Evolutionary conservation across 2,329 filamentous ascomycete species (phyloP).

Genomic region (Chlorencoelia australis): DNA sequence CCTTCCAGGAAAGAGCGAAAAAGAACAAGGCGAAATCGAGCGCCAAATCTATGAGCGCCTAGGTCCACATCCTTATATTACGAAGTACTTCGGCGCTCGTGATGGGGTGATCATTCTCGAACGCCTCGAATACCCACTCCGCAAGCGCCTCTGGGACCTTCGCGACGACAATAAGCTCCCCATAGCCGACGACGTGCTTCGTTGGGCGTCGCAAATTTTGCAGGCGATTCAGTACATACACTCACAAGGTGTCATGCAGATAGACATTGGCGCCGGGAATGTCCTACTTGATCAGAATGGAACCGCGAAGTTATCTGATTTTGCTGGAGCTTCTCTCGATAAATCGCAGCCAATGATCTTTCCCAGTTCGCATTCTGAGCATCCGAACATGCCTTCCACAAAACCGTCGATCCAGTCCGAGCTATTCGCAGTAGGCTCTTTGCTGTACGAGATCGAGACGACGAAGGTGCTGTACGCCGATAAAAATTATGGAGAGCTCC

Average conservation of each 20-base stretch:
- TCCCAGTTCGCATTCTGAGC: constrained; percentile 5
- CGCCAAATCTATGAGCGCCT: constrained; percentile 3
- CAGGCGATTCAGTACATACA: constrained; percentile 4
- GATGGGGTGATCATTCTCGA: constrained; percentile 4
- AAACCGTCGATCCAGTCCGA: constrained; percentile 4
- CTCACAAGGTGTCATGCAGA: constrained; percentile 3
- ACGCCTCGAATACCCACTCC: constrained; percentile 5
- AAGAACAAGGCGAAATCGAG: constrained; percentile 5
- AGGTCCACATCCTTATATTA: constrained; percentile 4
- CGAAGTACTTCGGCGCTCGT: background rate
- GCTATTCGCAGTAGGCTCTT: constrained; percentile 3
- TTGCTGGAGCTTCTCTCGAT: constrained; percentile 4
- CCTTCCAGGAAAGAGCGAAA: constrained; percentile 1
- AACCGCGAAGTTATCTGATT: constrained; percentile 2
- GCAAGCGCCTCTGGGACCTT: constrained; percentile 1
- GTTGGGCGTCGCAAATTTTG: constrained; percentile 1
- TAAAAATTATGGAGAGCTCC: constrained; percentile 5
- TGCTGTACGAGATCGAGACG: constrained; percentile 6
- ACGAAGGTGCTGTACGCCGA: constrained; percentile 2
- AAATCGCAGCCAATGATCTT: background rate
- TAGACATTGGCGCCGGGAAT: constrained; percentile 3
- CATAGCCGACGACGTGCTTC: constrained; percentile 1
- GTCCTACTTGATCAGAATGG: constrained; percentile 3
- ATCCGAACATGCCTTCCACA: constrained; percentile 3
- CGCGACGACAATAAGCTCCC: constrained; percentile 2